Percentiles rank a stretch among this genome's conserved stretches.
Evolutionary conservation across 164 flowering plant species (phyloP).

Genomic region (Vitis cinerea): DNA sequence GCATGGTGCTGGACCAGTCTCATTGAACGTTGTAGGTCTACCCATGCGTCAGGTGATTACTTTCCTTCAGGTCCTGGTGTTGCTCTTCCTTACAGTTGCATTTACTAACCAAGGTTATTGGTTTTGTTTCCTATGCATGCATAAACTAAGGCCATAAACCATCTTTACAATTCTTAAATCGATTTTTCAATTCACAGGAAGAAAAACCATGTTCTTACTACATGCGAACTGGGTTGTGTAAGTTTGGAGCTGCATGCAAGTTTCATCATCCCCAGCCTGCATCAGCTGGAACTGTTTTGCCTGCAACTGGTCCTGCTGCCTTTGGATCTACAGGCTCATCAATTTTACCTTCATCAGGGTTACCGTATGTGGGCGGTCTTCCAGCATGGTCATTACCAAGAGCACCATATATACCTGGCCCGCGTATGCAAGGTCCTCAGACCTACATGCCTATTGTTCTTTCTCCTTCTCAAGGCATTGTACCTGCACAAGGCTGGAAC

Average conservation of each 20-base stretch:
- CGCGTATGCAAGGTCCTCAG: constrained; percentile 45
- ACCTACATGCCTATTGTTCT: constrained; percentile 51
- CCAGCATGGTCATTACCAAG: constrained; percentile 55
- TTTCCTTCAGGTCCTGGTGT: background rate
- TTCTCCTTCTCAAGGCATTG: constrained; percentile 53
- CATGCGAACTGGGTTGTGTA: constrained; percentile 70
- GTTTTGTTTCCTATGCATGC: background rate
- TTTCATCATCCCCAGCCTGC: constrained; percentile 79
- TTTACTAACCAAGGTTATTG: background rate
- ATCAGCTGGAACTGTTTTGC: constrained; percentile 32
- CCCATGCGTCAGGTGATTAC: constrained; percentile 64
- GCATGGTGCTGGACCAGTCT: constrained; percentile 55
- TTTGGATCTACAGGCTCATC: constrained; percentile 41
- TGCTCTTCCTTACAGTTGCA: background rate
- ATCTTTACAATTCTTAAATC: background rate
- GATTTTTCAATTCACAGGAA: constrained; percentile 35
- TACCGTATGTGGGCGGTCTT: constrained; percentile 44
- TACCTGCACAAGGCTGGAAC: constrained; percentile 66
- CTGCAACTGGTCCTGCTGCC: constrained; percentile 33
- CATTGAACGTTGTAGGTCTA: constrained; percentile 52
- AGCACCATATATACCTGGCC: constrained; percentile 42
- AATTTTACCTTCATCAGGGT: constrained; percentile 35
- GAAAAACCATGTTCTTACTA: constrained; percentile 65
- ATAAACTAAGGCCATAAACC: background rate
- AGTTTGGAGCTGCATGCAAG: constrained; percentile 81